phyloP scores from a whole-genome alignment of 2,329 filamentous ascomycete species.

The Lecanicillium sp. region DNA sequence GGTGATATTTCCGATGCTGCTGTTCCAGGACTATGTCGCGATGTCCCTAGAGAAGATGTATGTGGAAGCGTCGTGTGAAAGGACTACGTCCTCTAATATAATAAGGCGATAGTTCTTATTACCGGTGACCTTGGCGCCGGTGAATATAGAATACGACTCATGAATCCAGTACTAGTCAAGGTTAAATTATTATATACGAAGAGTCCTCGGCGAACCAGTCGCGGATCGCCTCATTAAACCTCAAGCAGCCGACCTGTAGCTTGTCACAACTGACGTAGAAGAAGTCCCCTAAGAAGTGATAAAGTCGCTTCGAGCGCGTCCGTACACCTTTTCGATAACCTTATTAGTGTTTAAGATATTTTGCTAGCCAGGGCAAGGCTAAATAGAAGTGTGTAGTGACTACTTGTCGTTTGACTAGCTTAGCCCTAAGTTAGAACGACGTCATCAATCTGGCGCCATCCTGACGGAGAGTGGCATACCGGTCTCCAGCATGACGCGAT shows the following conservation, averaged over 20 bases:
- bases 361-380: slow-evolving; percentile 48
- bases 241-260: no score
- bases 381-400: slow-evolving; percentile 41
- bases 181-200: no score
- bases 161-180: no score
- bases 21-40: slow-evolving; percentile 47
- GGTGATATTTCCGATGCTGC: slow-evolving; percentile 40
- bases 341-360: slow-evolving; percentile 47
- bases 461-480: slow-evolving; percentile 52
- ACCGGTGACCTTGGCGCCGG: no score
- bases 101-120: slow-evolving; percentile 39
- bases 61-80: slow-evolving; percentile 28
- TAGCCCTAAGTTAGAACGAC: slow-evolving; percentile 46
- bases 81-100: slow-evolving; percentile 48
- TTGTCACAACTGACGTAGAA: no score
- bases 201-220: no score
- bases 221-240: no score
- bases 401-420: slow-evolving; percentile 53
- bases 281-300: no score
- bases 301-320: no score
- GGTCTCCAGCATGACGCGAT: slow-evolving; percentile 53
- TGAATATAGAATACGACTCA: no score
- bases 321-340: slow-evolving; percentile 44
- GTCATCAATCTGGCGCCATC: slow-evolving; percentile 48
- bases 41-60: slow-evolving; percentile 38